Evolutionary conservation across 176 grass and related monocot species (phyloP).

Genomic region (Sorghum bicolor): Sorghum_bicolor_NCBIv3 NC_012877.2:573501-574000

Average conservation of each 20-base stretch:
- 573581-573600: neutral
- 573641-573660: no score
- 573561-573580: slow-evolving; percentile 29
- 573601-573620: neutral
- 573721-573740: slow-evolving; percentile 19
- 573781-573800: neutral
- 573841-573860: neutral
- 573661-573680: no score
- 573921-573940: no score
- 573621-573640: neutral
- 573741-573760: neutral
- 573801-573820: neutral
- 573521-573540: slow-evolving; percentile 10
- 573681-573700: neutral
- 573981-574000: no score
- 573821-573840: no score
- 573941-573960: no score
- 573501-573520: slow-evolving; percentile 37
- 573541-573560: neutral
- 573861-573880: neutral
- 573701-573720: neutral
- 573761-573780: no score
- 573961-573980: no score
- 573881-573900: neutral
- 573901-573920: no score